These are phyloP conservation scores for Puccinia novopanici DNA, from an alignment of 1,284 basidiomycete species.

Conservation along the genomic window DNA sequence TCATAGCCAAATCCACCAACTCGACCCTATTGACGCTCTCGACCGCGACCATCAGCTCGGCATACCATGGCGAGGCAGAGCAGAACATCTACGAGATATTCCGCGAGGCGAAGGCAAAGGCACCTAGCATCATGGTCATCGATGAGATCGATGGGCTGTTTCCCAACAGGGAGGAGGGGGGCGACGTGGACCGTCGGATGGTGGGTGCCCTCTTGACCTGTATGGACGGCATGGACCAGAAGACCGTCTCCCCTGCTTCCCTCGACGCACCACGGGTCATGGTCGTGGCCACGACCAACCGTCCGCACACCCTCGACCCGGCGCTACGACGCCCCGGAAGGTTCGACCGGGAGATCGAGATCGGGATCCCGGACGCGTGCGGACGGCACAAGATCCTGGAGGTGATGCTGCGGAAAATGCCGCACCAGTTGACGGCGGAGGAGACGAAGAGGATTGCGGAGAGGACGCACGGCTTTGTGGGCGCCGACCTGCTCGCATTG, in stretches of 20 bases:
- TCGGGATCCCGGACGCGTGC: conserved; percentile 84
- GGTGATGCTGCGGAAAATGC: conserved; percentile 77
- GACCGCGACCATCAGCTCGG: conserved; percentile 56
- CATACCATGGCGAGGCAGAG: conserved; percentile 59
- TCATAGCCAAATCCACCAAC: conserved; percentile 56
- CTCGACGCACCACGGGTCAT: conserved; percentile 67
- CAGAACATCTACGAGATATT: conserved; percentile 81
- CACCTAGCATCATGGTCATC: conserved; percentile 81
- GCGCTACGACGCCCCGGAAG: conserved; percentile 89
- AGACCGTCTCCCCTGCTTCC: background rate
- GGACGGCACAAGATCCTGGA: conserved; percentile 80
- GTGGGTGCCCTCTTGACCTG: conserved; percentile 93
- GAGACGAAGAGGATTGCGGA: conserved; percentile 71
- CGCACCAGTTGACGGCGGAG: conserved; percentile 69
- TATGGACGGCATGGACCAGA: conserved; percentile 81
- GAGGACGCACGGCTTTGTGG: conserved; percentile 92
- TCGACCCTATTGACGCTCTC: conserved; percentile 57
- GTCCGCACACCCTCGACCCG: conserved; percentile 95
- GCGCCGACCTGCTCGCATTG: conserved; percentile 88
- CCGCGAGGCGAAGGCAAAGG: conserved; percentile 74
- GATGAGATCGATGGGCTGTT: conserved; percentile 96
- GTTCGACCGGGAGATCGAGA: conserved; percentile 96
- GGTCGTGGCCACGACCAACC: conserved; percentile 94
- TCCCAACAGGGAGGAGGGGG: conserved; percentile 81
- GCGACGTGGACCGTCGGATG: conserved; percentile 81